These are phyloP conservation scores for Biscogniauxia mediterranea DNA, from an alignment of 2,329 filamentous ascomycete species.

Conservation along the genomic window DNA sequence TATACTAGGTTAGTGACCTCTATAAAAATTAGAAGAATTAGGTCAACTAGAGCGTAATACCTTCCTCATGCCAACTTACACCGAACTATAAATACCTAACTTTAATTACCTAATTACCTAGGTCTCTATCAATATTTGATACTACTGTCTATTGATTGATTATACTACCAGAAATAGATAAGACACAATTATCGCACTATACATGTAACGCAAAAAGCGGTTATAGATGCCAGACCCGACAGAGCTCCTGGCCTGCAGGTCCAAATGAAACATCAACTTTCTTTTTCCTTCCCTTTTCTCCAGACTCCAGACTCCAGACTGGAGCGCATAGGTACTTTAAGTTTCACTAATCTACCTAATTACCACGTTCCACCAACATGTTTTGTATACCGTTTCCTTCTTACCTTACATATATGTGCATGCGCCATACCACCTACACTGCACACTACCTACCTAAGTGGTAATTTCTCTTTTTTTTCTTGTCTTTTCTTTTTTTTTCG, in stretches of 20 bases:
- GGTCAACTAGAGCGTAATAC: too few relatives aligned
- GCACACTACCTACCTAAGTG: neutral
- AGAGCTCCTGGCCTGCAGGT: conserved; percentile 11
- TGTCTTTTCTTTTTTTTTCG: neutral
- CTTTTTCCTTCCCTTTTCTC: neutral
- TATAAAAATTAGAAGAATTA: too few relatives aligned
- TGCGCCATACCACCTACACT: neutral
- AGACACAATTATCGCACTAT: too few relatives aligned
- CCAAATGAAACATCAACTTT: conserved; percentile 1
- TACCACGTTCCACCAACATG: neutral
- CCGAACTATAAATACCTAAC: too few relatives aligned
- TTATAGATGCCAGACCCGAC: neutral
- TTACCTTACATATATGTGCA: neutral
- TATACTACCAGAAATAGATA: too few relatives aligned
- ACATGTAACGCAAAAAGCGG: neutral
- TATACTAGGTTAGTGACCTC: too few relatives aligned
- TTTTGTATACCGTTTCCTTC: neutral
- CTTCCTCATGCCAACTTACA: too few relatives aligned
- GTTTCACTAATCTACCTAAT: neutral
- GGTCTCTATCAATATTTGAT: too few relatives aligned
- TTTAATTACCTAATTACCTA: too few relatives aligned
- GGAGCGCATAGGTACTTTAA: neutral
- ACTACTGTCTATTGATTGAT: too few relatives aligned
- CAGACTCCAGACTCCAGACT: neutral
- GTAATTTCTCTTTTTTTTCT: neutral